Base-by-base conservation (phyloP, 2,329 filamentous ascomycete genomes). In the Curvularia eragrostidis region DNA sequence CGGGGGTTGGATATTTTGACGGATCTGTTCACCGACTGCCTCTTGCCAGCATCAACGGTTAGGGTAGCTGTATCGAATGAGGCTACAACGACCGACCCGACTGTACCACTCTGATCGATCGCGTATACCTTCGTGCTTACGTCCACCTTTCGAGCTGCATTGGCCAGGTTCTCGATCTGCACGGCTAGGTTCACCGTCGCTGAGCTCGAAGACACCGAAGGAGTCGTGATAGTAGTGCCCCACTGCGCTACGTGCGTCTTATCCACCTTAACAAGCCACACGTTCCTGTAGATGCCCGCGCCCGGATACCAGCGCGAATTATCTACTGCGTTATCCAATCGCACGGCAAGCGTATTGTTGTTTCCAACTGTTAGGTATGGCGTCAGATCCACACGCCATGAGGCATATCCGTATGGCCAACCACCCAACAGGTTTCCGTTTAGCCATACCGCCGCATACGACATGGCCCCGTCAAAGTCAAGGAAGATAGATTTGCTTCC, bases 271-370 rank as follows among this genome's bases (percentile, higher is more conserved):
- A 78, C 77, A 10, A 85, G 74, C 83, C 82, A 85, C 8, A 85
- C 75, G 54, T 83, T 83, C 1, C 82, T 78, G 65, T 84, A 84
- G n/a, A 85, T 69, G 0, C 82, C 83, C 6, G 72, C 82, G 15
- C 83, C 82, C 6, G 82, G 81, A 61, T 84, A 84, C 81, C 81
- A 84, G 8, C 82, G 77, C 2, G 82, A 81, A 2, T 76, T 80
- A 18, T 81, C 74, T 1, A 77, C 23, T 0, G 78, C 73, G 58
- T 84, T 83, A 43, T 84, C 82, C 5, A 84, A 61, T 1, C 82
- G 78, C 34, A 85, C 80, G 1, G 82, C 82, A 0, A 84, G 67
- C 39, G 23, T 26, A 26, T 26, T 26, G 24, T 26, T 26, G 24
- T 26, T 26, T 26, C 24, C 24, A 26, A 26, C 24, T 26, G 8